phyloP scores from a whole-genome alignment of 768 basidiomycete species.

The Collybiopsis confluens region DNA sequence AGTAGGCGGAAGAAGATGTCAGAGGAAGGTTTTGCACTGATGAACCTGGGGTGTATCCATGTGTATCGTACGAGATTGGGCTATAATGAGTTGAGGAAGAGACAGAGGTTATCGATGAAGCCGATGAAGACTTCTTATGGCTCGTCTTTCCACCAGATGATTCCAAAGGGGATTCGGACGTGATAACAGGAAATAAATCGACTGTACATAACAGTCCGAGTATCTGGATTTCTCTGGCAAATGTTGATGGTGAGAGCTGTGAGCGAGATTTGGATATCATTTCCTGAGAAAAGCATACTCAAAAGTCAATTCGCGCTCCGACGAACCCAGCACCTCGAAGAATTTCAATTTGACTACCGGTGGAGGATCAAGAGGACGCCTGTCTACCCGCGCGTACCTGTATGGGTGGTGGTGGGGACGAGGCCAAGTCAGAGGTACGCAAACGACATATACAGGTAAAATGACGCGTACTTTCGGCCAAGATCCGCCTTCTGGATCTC shows the following conservation, averaged over 20 bases:
- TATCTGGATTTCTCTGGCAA: conserved; percentile 52
- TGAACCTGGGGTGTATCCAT: conserved; percentile 6
- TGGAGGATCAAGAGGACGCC: conserved; percentile 63
- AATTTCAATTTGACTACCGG: conserved; percentile 54
- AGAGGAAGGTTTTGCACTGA: conserved; percentile 15
- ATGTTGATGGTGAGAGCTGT: conserved; percentile 11
- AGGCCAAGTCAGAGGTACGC: conserved; percentile 9
- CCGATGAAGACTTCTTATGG: conserved; percentile 5
- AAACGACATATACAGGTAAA: neutral
- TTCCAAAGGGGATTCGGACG: conserved; percentile 11
- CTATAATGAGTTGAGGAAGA: neutral
- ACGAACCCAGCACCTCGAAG: conserved; percentile 43
- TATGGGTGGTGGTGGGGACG: conserved; percentile 9
- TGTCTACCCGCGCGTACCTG: conserved; percentile 60
- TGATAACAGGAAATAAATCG: conserved; percentile 65
- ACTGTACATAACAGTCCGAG: conserved; percentile 73
- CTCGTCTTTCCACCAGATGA: conserved; percentile 19
- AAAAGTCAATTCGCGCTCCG: conserved; percentile 36
- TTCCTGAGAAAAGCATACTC: conserved; percentile 34
- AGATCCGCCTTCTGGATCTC: conserved; percentile 65
- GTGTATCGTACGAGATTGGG: neutral
- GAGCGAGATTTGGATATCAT: neutral
- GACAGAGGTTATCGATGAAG: neutral
- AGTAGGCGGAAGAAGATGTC: neutral
- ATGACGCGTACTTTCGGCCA: conserved; percentile 52